A percentile compares a stretch with the other conserved stretches of the same genome.
Evolutionary conservation across 331 rosid genomes (phyloP).

Genomic region (Quercus tomentella): DNA sequence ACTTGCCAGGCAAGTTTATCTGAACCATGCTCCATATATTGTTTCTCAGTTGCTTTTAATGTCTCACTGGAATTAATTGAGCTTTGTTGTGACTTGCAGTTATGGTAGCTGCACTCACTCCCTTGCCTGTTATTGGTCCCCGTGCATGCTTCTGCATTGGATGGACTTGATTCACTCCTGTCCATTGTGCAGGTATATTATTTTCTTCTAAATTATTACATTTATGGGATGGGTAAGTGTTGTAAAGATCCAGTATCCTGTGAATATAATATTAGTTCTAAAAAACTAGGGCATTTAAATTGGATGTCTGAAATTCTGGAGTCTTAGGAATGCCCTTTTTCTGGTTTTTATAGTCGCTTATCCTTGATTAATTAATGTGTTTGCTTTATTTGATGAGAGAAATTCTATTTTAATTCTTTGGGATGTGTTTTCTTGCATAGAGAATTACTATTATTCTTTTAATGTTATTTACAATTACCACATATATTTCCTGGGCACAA

Average conservation of each 20-base stretch:
- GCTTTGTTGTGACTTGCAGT: conserved; percentile 36
- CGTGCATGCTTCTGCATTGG: conserved; percentile 74
- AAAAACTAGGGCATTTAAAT: background rate
- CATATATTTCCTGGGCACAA: background rate
- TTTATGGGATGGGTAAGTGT: background rate
- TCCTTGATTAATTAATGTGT: background rate
- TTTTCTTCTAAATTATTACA: background rate
- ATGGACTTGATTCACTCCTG: conserved; percentile 79
- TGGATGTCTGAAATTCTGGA: background rate
- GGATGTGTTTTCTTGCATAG: background rate
- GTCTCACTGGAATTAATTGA: conserved; percentile 4
- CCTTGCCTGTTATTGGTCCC: conserved; percentile 85
- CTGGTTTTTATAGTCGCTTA: background rate
- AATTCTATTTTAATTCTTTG: background rate
- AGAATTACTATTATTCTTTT: background rate
- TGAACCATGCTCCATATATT: conserved; percentile 1
- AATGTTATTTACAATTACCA: background rate
- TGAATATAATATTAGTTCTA: background rate
- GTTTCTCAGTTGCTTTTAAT: background rate
- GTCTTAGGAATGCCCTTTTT: background rate
- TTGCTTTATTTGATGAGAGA: background rate
- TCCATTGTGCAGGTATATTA: conserved; percentile 72
- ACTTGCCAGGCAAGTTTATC: conserved; percentile 65
- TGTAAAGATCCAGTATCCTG: background rate
- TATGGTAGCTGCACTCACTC: conserved; percentile 88